These are phyloP conservation scores for Pseudogymnoascus sp. DNA, from an alignment of 2,329 filamentous ascomycete genomes.

Conservation along the genomic window DNA sequence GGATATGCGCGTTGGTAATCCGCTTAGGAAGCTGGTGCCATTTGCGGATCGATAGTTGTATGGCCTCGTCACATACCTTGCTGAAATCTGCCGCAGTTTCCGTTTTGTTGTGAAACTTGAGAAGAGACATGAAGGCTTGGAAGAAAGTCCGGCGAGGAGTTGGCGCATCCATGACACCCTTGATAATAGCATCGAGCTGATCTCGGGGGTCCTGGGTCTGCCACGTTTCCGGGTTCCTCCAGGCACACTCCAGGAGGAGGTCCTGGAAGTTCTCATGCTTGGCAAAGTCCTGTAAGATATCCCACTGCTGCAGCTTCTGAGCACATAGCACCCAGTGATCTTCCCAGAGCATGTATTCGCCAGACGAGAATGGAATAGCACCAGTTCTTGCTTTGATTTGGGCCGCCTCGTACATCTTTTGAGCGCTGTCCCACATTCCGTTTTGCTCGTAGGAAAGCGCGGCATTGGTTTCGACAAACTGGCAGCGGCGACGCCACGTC, in stretches of 20 bases:
- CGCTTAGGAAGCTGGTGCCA: conserved; percentile 96
- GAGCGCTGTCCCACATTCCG: conserved; percentile 98
- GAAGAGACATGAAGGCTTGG: conserved; percentile 93
- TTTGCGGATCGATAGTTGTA: conserved; percentile 92
- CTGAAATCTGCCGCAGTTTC: conserved; percentile 76
- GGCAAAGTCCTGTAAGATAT: conserved; percentile 92
- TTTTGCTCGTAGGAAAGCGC: conserved; percentile 97
- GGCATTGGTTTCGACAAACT: conserved; percentile 96
- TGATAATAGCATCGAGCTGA: conserved; percentile 85
- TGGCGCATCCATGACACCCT: conserved; percentile 94
- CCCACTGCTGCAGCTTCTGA: conserved; percentile 98
- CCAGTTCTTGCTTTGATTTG: conserved; percentile 96
- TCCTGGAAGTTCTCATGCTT: conserved; percentile 99
- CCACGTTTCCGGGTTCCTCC: conserved; percentile 95
- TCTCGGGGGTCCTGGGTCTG: conserved; percentile 77
- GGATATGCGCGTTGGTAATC: conserved; percentile 91
- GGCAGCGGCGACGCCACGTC: conserved; percentile 87
- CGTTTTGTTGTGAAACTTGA: conserved; percentile 87
- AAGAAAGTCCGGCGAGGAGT: conserved; percentile 93
- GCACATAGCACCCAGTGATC: conserved; percentile 98
- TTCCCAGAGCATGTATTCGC: conserved; percentile 98
- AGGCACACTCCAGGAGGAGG: conserved; percentile 86
- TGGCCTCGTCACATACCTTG: conserved; percentile 88
- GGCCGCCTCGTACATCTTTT: conserved; percentile 90
- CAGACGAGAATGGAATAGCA: conserved; percentile 90